Evolutionary conservation across 257 asterid species (phyloP).

Genomic region (Fraxinus cuspidata): DNA sequence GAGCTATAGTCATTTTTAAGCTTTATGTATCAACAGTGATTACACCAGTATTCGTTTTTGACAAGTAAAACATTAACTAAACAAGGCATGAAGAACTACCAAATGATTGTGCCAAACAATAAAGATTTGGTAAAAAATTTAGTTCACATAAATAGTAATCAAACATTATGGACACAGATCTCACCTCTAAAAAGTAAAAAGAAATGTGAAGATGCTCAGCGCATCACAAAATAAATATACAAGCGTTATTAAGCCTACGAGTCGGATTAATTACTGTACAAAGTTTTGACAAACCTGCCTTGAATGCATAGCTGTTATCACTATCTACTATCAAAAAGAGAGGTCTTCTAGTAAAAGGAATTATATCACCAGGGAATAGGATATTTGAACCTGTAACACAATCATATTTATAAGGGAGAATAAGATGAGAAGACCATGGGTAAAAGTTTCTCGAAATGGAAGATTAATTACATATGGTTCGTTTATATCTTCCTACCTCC

Average conservation of each 20-base stretch:
- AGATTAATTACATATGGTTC: conserved; percentile 22
- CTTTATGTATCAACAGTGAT: not conserved
- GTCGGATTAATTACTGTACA: conserved; percentile 34
- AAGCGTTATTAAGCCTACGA: conserved; percentile 16
- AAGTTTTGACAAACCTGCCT: conserved; percentile 99
- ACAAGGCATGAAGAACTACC: not conserved
- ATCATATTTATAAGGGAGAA: conserved; percentile 25
- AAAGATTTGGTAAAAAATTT: not conserved
- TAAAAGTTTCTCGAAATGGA: conserved; percentile 3
- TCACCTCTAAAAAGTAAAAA: not conserved
- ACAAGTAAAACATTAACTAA: not conserved
- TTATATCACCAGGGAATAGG: conserved; percentile 87
- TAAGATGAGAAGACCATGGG: conserved; percentile 3
- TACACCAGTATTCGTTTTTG: not conserved
- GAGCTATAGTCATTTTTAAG: not conserved
- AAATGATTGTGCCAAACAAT: not conserved
- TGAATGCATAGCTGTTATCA: conserved; percentile 95
- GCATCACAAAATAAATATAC: conserved; percentile 10
- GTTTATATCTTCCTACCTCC: conserved; percentile 54
- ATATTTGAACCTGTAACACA: conserved; percentile 66
- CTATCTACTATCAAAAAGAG: conserved; percentile 89
- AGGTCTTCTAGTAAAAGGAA: conserved; percentile 94
- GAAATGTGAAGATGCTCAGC: conserved; percentile 8
- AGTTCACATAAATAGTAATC: not conserved
- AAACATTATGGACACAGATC: not conserved